Evolutionary conservation across 768 basidiomycete genomes (phyloP), one percentile per base, ranked within the genome.

Genomic region (Naganishia vaughanmartiniae): DNA sequence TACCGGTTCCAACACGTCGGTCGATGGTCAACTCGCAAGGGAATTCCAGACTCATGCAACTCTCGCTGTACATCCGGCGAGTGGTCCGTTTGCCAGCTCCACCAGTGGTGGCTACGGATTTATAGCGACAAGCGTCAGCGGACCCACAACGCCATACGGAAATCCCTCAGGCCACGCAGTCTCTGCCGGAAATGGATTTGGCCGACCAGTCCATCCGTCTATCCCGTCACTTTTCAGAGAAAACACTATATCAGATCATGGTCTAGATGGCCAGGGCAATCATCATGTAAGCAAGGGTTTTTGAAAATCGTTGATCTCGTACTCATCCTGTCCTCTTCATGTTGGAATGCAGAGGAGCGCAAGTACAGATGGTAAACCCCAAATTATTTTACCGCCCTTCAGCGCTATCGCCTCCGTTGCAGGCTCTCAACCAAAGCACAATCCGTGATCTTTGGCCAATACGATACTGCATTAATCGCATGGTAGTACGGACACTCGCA

Each of bases 401-500:
- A 76, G 78, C 21, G 79, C 76, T 3, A 77, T 82, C 45, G 81
- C 81, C 1, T 76, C 77, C 19, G 76, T 82, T 0, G 81, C 81
- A 0, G 81, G 77, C 70, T 70, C 63, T 12, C 72, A 73, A 15
- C 74, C 71, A 34, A 77, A 77, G 48, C 70, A 69, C 21, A 70
- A 68, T 15, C 30, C 30, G n/a, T 33, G 12, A 54, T 53, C 34
- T 26, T 48, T n/a, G 10, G 7, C 26, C 3, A 10, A 9, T n/a
- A 1, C 26, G 4, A 14, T 31, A 46, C 17, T 1, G 26, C 33
- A 15, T 28, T 45, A 63, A 28, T n/a, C 12, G 15, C 36, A 42
- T 42, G n/a, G 39, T 30, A 42, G 28, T 19, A 26, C 9, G 30
- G 48, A 42, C 24, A 21, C 3, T 33, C n/a, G 26, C 48, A 26